phyloP scores from a whole-genome alignment of 768 basidiomycete genomes.

The Tubosaeta brunneosetosa region DNA sequence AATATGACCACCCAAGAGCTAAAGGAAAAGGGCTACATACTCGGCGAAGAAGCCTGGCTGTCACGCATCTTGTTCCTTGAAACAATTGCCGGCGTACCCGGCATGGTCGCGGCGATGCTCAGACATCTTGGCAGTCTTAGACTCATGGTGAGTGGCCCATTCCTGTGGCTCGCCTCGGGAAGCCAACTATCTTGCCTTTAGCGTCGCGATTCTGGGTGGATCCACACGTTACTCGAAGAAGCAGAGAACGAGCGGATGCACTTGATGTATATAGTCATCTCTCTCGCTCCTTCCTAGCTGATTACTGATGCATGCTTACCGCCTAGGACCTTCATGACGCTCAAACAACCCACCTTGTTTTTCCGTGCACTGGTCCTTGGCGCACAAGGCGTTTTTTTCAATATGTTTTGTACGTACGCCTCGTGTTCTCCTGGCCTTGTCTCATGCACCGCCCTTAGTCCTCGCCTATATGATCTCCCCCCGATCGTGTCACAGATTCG shows the following conservation, averaged over 20 bases:
- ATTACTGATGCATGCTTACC: conserved; percentile 15
- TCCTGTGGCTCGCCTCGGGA: conserved; percentile 2
- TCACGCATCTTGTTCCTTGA: conserved; percentile 71
- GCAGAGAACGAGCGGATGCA: conserved; percentile 98
- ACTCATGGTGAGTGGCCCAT: conserved; percentile 59
- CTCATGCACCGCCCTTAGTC: conserved; percentile 40
- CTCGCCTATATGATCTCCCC: conserved; percentile 75
- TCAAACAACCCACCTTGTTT: conserved; percentile 72
- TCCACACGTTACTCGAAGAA: conserved; percentile 89
- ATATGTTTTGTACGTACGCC: conserved; percentile 67
- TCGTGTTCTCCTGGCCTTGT: conserved; percentile 11
- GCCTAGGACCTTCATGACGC: conserved; percentile 88
- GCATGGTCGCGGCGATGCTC: conserved; percentile 88
- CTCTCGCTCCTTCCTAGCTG: conserved; percentile 1
- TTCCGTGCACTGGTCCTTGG: conserved; percentile 83
- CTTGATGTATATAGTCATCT: conserved; percentile 52
- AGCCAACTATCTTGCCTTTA: conserved; percentile 19
- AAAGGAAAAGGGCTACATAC: conserved; percentile 64
- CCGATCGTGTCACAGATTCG: conserved; percentile 81
- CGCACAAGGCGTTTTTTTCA: conserved; percentile 90
- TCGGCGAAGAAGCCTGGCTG: conserved; percentile 77
- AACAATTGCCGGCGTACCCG: conserved; percentile 90
- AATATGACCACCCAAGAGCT: conserved; percentile 72
- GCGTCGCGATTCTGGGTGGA: conserved; percentile 68
- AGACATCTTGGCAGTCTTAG: conserved; percentile 87